A percentile compares a stretch with the other conserved stretches of the same genome.
Conservation (phyloP, 768 basidiomycete species). For the Podaxis sp. region DNA sequence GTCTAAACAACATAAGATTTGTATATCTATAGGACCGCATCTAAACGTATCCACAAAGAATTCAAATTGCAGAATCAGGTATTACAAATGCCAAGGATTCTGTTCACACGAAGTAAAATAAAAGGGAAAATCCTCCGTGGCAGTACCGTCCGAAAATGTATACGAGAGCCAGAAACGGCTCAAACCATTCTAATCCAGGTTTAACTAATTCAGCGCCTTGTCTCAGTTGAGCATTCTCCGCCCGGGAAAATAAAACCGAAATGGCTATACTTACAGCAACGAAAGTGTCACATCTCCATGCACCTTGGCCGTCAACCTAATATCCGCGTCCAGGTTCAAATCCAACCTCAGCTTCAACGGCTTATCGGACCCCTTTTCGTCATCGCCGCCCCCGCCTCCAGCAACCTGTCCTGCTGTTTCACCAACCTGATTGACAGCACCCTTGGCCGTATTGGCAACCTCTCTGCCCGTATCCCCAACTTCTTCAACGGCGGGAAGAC, state of each 20-base stretch:
- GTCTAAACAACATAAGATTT: too few species aligned
- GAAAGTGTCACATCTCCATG: slow-evolving; percentile 33
- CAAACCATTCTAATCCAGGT: background rate
- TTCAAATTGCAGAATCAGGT: too few species aligned
- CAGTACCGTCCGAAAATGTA: background rate
- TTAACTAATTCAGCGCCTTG: slow-evolving; percentile 14
- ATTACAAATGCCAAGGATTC: too few species aligned
- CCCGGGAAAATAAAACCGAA: background rate
- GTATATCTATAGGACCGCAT: too few species aligned
- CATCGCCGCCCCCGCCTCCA: slow-evolving; percentile 13
- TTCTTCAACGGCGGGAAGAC: slow-evolving; percentile 21
- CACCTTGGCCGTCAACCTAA: slow-evolving; percentile 31
- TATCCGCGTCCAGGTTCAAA: slow-evolving; percentile 32
- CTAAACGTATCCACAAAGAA: too few species aligned
- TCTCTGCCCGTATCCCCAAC: slow-evolving; percentile 14
- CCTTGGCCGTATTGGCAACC: background rate
- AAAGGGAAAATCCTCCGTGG: background rate
- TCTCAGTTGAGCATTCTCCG: slow-evolving; percentile 8
- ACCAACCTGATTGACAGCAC: background rate
- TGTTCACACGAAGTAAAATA: background rate
- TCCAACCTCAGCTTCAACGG: slow-evolving; percentile 28
- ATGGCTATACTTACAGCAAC: slow-evolving; percentile 23
- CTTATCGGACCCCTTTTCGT: slow-evolving; percentile 14
- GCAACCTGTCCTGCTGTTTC: background rate
- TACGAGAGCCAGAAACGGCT: background rate